These are phyloP conservation scores for Miamiensis avidus DNA, from an alignment of 169 alveolate genomes.

Conservation along the genomic window DNA sequence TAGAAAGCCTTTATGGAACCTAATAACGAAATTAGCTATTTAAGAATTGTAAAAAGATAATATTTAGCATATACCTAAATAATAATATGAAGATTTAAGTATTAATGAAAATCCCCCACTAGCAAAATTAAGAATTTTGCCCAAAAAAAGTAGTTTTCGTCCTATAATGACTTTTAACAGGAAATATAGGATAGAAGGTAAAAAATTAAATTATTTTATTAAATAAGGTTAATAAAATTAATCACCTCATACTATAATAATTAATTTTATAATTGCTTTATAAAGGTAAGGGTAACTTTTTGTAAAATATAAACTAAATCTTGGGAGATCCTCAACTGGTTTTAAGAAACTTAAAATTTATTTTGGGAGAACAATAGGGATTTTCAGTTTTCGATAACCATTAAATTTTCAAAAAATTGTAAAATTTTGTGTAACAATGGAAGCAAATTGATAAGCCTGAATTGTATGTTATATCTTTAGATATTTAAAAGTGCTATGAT, in stretches of 20 bases:
- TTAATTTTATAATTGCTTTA: too few species aligned
- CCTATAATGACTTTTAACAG: conserved; percentile 44
- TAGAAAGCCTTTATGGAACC: conserved; percentile 40
- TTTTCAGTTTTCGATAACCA: conserved; percentile 42
- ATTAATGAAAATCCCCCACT: conserved; percentile 7
- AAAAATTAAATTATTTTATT: too few species aligned
- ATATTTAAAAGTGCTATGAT: conserved; percentile 47
- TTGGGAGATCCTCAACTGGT: conserved; percentile 29
- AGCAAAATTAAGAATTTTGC: conserved; percentile 44
- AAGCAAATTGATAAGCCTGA: conserved; percentile 13
- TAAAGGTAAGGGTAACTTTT: neutral
- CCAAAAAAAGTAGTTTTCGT: conserved; percentile 42
- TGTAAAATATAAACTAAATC: conserved; percentile 22
- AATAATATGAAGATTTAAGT: neutral
- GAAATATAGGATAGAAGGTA: conserved; percentile 17
- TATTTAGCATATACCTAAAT: neutral
- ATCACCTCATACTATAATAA: too few species aligned
- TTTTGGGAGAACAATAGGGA: conserved; percentile 4
- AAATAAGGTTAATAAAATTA: too few species aligned
- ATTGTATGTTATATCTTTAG: conserved; percentile 27
- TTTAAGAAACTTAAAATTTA: conserved; percentile 32
- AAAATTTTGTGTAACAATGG: conserved; percentile 39
- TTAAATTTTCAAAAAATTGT: conserved; percentile 31
- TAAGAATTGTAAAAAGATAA: conserved; percentile 9
- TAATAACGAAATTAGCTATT: conserved; percentile 26